Evolutionary conservation across 1,284 basidiomycete species (phyloP), one percentile per base, ranked within the genome.

Genomic region (Marasmius sp.): DNA sequence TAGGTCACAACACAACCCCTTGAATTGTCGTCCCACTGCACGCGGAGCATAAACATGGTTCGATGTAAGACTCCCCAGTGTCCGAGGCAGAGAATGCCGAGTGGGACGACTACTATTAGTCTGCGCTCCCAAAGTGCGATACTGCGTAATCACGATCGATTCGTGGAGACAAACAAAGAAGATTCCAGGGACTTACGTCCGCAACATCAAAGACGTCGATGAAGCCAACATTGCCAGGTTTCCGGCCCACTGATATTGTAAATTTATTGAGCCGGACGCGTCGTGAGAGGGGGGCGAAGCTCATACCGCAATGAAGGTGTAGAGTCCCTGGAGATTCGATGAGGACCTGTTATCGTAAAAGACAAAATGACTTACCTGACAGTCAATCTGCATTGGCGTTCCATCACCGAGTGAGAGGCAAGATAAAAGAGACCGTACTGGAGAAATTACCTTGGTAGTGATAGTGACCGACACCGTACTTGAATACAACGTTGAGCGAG

Each of bases 111-210:
- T 39, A 90, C 74, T 16, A 72, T 73, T 49, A 71, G 72, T 61
- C 82, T 78, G 55, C 86, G 83, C 63, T 89, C 83, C 89, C 88
- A 89, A 20, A 92, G 77, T 9, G 88, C 88, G 22, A 89, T 80
- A 3, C 88, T 91, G 62, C 27, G 27, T 59, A 58, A 37, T 51
- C 14, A 59, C 47, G 33, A 41, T 65, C 18, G 64, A 48, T 11
- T 48, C 34, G 20, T 36, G 18, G 27, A 48, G 52, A n/a, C 39
- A 5, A n/a, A n/a, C n/a, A 38, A 22, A 10, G 18, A 22, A n/a
- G 47, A 7, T 41, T 51, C 6, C 20, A 38, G 27, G 36, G 20
- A 71, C 81, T 65, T 69, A 87, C 87, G 87, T 88, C 71, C 88
- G 78, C 56, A 90, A 79, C 86, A 89, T 88, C 43, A 91, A 77